Base-by-base conservation (phyloP, 2,329 filamentous ascomycete species). In the Botrytis deweyae region DNA sequence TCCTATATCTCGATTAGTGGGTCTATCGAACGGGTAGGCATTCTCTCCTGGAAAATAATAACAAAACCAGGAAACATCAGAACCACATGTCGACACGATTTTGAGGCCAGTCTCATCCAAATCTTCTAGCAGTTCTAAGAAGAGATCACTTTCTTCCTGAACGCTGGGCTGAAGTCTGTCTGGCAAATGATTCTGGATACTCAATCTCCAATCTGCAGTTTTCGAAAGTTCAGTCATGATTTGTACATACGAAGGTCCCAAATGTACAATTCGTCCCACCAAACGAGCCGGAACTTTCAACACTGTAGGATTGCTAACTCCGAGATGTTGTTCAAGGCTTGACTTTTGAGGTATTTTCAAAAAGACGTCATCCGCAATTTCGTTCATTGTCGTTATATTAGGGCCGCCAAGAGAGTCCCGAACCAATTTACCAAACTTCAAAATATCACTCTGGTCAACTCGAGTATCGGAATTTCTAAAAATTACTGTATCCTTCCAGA, bases 401-500 rank as follows among this genome's bases (percentile, higher is more conserved):
- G 33, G 55, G 33, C 69, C 72, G 2, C 70, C 70, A 38, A 76
- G 70, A 44, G 72, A 62, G 33, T 52, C 52, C 52, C 69, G 33
- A 14, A 75, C 72, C 4, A 75, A 25, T 49, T 36, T 68, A 14
- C 69, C 70, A 65, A 75, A 75, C 16, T 29, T 42, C 38, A 76
- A 9, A 7, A 72, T 73, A 25, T 68, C 65, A 33, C 55, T 20
- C 20, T 64, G 42, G 6, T 44, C 16, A 42, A 14, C 25, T 6
- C n/a, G 22, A 29, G 36, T 62, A 46, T 63, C 72, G 1, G 33
- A 40, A 67, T 78, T 79, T 55, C 78, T 73, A 68, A 78, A 80
- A 38, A 76, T 59, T 72, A 81, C 79, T 1, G 78, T 78, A 66
- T 81, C 78, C 2, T 74, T 76, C 80, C 78, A 82, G 10, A 81